These are phyloP conservation scores for Saccharomycopsis crataegensis DNA, from an alignment of 1,139 yeast genomes.

Conservation along the genomic window DNA sequence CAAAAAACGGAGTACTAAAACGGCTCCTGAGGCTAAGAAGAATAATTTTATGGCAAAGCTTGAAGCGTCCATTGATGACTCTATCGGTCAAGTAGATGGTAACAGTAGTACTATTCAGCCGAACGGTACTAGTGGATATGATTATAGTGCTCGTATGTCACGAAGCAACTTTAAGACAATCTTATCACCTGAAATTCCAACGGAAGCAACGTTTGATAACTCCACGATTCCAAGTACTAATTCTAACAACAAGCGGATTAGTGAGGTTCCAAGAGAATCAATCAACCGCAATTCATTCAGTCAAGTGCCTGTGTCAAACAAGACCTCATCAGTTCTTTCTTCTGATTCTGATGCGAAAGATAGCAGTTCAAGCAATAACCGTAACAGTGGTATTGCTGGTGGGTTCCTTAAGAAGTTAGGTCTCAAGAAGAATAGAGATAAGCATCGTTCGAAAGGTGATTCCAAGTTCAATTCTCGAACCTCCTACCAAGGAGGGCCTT, in stretches of 20 bases:
- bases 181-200: background rate
- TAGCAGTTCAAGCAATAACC: background rate
- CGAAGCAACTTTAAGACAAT: constrained; percentile 4
- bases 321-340: background rate
- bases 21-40: background rate
- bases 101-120: background rate
- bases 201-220: background rate
- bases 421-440: constrained; percentile 8
- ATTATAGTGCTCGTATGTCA: background rate
- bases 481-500: background rate
- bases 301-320: background rate
- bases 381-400: constrained; percentile 10
- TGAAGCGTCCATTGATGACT: constrained; percentile 19
- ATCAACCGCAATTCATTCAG: too few relatives aligned
- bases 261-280: too few relatives aligned
- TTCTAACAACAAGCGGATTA: too few relatives aligned
- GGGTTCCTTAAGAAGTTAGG: constrained; percentile 15
- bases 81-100: constrained; percentile 4
- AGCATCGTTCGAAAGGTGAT: constrained; percentile 5
- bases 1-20: background rate
- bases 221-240: too few relatives aligned
- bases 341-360: background rate
- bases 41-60: constrained; percentile 17
- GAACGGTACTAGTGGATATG: background rate
- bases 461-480: background rate